Conservation (phyloP, 179 eudicot species). For the Beta corolliflora region DNA sequence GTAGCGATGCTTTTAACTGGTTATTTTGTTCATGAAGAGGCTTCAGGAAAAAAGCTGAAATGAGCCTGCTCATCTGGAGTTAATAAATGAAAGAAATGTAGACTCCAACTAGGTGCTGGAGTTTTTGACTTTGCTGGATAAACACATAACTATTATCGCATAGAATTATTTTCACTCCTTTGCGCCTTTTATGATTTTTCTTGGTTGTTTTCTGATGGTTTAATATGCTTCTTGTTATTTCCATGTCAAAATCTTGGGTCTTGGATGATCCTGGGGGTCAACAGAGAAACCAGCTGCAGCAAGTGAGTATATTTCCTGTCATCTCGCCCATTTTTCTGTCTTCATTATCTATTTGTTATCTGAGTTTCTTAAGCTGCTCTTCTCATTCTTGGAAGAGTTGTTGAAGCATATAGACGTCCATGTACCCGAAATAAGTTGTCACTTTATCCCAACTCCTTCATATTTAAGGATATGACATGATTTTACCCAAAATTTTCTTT, state of each 20-base stretch:
- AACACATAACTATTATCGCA: background rate
- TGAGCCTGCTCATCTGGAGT: background rate
- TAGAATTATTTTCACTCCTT: background rate
- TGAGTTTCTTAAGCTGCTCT: background rate
- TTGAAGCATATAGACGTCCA: background rate
- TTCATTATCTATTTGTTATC: background rate
- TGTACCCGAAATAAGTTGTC: background rate
- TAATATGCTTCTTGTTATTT: constrained; percentile 17
- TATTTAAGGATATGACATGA: background rate
- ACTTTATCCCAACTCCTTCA: background rate
- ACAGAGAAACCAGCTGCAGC: constrained; percentile 96
- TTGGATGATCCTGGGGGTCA: constrained; percentile 37
- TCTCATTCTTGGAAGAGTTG: background rate
- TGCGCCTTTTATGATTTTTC: background rate
- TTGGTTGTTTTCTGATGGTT: constrained; percentile 3
- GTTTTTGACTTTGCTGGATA: background rate
- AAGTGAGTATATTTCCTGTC: constrained; percentile 54
- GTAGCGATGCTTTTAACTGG: constrained; percentile 6
- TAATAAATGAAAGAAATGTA: constrained; percentile 1
- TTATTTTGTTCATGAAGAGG: background rate
- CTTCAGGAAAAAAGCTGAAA: background rate
- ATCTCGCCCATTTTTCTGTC: background rate
- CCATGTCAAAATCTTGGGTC: constrained; percentile 25
- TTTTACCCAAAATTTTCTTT: background rate
- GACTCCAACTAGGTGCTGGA: background rate